phyloP scores from a whole-genome alignment of 2,329 filamentous ascomycete genomes.

The Xylariaceae sp. region DNA sequence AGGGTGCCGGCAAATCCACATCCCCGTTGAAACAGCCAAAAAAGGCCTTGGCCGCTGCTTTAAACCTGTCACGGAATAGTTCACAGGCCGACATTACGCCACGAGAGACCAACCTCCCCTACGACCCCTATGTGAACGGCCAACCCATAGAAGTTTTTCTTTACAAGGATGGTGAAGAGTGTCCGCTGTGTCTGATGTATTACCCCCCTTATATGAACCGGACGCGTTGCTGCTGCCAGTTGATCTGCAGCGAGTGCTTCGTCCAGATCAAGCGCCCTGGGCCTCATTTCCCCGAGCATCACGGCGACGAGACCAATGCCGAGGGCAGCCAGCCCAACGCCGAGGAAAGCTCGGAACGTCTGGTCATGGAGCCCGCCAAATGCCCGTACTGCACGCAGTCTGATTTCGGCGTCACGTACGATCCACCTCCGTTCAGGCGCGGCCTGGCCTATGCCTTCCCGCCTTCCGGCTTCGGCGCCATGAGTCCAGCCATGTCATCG shows the following conservation, averaged over 20 bases:
- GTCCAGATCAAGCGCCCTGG: constrained; percentile 89
- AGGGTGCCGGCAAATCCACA: constrained; percentile 41
- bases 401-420: constrained; percentile 95
- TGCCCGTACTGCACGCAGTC: constrained; percentile 94
- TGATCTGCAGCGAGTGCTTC: constrained; percentile 97
- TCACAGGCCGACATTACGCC: constrained; percentile 67
- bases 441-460: constrained; percentile 65
- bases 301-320: constrained; percentile 35
- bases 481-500: constrained; percentile 76
- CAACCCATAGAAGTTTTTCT: constrained; percentile 87
- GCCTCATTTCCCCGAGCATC: constrained; percentile 69
- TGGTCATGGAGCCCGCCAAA: constrained; percentile 85
- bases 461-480: constrained; percentile 42
- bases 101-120: constrained; percentile 72
- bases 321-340: constrained; percentile 31
- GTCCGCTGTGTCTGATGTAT: constrained; percentile 93
- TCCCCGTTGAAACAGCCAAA: constrained; percentile 74
- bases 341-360: constrained; percentile 53
- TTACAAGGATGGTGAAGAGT: constrained; percentile 87
- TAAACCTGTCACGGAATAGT: constrained; percentile 68
- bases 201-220: constrained; percentile 93
- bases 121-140: constrained; percentile 88
- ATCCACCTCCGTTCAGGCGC: constrained; percentile 79
- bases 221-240: constrained; percentile 90
- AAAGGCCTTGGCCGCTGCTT: constrained; percentile 80